Evolutionary conservation across 2,329 filamentous ascomycete species (phyloP).

Genomic region (Apiospora pterosperma): DNA sequence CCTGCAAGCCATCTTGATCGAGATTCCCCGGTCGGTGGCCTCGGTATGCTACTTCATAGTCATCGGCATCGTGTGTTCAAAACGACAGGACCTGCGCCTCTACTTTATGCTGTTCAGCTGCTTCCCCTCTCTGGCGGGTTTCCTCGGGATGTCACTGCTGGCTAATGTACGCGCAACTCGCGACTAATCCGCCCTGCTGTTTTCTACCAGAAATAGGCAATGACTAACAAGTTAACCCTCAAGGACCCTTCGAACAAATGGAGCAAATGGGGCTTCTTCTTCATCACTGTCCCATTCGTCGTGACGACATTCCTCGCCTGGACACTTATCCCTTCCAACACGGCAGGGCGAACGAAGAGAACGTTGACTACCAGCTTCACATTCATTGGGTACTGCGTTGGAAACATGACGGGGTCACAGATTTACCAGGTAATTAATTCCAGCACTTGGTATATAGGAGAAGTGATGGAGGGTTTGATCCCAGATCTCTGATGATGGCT

Average conservation of each 20-base stretch:
- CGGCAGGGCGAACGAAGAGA: constrained; percentile 40
- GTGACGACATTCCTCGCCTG: constrained; percentile 30
- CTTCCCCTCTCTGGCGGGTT: constrained; percentile 31
- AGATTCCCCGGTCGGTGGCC: neutral
- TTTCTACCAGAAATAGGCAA: constrained; percentile 37
- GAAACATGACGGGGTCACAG: constrained; percentile 44
- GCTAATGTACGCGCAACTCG: constrained; percentile 29
- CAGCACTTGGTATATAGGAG: too few species aligned
- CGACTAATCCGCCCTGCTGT: too few species aligned
- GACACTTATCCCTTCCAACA: constrained; percentile 39
- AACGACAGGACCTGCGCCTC: constrained; percentile 29
- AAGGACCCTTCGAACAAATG: neutral
- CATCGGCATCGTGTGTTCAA: constrained; percentile 3
- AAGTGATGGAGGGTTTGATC: too few species aligned
- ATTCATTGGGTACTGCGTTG: constrained; percentile 16
- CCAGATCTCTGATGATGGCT: too few species aligned
- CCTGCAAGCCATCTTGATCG: neutral
- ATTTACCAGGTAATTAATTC: constrained; percentile 41
- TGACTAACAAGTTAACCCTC: constrained; percentile 13
- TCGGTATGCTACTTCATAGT: neutral
- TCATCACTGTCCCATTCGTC: constrained; percentile 31
- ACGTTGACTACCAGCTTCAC: constrained; percentile 7
- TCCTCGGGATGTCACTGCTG: constrained; percentile 31
- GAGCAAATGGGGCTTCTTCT: too few species aligned
- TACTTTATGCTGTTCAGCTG: constrained; percentile 35